Evolutionary conservation across 1,284 basidiomycete species (phyloP).

Genomic region (Rhodotorula sp.): DNA sequence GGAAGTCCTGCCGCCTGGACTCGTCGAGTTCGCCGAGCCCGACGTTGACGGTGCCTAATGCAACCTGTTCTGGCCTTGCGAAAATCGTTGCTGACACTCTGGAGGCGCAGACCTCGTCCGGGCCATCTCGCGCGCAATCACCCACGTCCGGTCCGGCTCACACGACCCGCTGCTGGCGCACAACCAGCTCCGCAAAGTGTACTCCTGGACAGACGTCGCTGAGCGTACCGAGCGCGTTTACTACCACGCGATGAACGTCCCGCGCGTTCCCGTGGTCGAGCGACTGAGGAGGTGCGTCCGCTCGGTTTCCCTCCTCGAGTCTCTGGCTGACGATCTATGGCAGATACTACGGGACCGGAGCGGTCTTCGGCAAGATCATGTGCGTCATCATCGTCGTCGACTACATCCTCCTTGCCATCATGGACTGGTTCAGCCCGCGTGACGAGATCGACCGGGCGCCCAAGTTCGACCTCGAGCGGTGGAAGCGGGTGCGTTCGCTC

Average conservation of each 20-base stretch:
- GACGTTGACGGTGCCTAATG: slow-evolving; percentile 66
- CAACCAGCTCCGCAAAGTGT: slow-evolving; percentile 72
- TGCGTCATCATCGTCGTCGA: slow-evolving; percentile 53
- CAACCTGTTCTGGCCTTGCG: not conserved
- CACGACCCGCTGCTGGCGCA: slow-evolving; percentile 81
- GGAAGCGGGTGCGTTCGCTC: slow-evolving; percentile 25
- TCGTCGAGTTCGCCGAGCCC: slow-evolving; percentile 90
- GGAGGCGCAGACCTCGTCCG: slow-evolving; percentile 75
- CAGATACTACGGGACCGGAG: slow-evolving; percentile 50
- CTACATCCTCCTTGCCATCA: slow-evolving; percentile 48
- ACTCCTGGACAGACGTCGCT: slow-evolving; percentile 81
- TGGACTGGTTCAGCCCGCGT: slow-evolving; percentile 47
- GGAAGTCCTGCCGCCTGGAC: slow-evolving; percentile 86
- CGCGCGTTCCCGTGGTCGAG: slow-evolving; percentile 64
- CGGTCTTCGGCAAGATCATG: slow-evolving; percentile 52
- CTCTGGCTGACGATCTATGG: accelerated
- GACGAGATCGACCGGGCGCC: slow-evolving; percentile 49
- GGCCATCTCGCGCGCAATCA: slow-evolving; percentile 76
- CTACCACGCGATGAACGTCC: slow-evolving; percentile 60
- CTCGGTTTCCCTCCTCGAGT: not conserved
- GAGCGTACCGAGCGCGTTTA: slow-evolving; percentile 82
- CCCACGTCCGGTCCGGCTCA: slow-evolving; percentile 62
- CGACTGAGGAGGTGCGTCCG: slow-evolving; percentile 64
- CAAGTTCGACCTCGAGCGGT: slow-evolving; percentile 32
- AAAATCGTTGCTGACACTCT: slow-evolving; percentile 54